Base-by-base conservation (phyloP, 768 basidiomycete genomes). In the Suillus plorans region DNA sequence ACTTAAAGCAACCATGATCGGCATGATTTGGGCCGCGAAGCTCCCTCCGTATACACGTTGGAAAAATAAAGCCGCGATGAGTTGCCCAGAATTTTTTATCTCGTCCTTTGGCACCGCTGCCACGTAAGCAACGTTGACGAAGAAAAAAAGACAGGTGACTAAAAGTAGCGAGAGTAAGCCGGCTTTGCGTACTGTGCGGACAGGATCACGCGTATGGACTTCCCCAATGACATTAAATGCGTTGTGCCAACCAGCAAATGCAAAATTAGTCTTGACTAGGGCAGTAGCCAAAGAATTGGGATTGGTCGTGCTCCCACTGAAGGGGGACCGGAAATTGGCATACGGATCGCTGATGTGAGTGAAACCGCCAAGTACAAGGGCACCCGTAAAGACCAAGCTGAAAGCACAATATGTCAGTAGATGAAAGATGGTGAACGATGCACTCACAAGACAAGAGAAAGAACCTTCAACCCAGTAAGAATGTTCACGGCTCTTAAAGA, bases 31-130 rank as follows among this genome's bases (percentile, higher is more conserved):
- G 28, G 78, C 76, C 12, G 75, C 71, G 16, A 71, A 73, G 34
- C 71, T 74, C 61, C 71, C 76, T 0, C 84, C 83, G 61, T 85
- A 86, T 12, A 85, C 82, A 18, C 79, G 78, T 36, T 77, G 69
- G 72, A 86, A 85, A 73, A 85, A 86, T 20, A 82, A 72, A 34
- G 79, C 81, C 2, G 81, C 85, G 12, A 82, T 77, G 41, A 84
- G 77, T 60, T 81, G 78, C 25, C 80, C 80, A 0, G 82, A 82
- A 28, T 69, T 71, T 8, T 76, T 72, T 53, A 85, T 82, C 42
- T 80, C 70, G 41, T 79, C 81, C 61, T 78, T 77, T 2, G 84
- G 81, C 20, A 85, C 80, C 64, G 74, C 75, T 4, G 73, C 69
- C 44, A 78, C 70, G 67, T 80, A 79, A 14, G 78, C 75, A 50